Evolutionary conservation across 768 basidiomycete genomes (phyloP), one percentile per base, ranked within the genome.

Genomic region (Collybiopsis luxurians): DNA sequence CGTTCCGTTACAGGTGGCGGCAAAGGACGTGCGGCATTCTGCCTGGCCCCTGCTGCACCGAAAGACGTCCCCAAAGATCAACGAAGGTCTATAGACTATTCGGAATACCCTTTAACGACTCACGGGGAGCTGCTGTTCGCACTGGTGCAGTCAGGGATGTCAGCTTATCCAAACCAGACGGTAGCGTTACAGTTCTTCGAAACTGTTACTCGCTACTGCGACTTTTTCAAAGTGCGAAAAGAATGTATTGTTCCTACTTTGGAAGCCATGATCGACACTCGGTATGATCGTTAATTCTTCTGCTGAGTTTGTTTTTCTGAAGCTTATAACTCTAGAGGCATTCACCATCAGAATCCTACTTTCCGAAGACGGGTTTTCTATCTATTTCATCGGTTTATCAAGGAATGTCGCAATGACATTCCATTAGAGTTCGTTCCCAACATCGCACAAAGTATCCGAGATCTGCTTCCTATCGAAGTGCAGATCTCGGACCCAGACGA

Each of bases 151-250:
- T 91, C 92, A 23, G 86, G 89, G 31, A 85, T 98, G 53, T 85
- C 87, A 13, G 76, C 80, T 3, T 95, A 87, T 72, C 94, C 92
- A 5, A 89, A 95, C 71, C 85, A 86, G 28, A 79, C 86, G 12
- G 95, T 98, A 19, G 78, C 83, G 7, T 79, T 95, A 71, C 94
- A 96, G 66, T 95, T 92, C 70, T 98, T 98, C 61, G 97, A 99
- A 72, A 90, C 91, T 4, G 82, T 82, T 11, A 83, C 91, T n/a
- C 84, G 97, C 47, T 99, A 98, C 67, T 83, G 85, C 34, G 97
- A 98, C 64, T 98, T 99, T 70, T 98, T 98, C 85, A 94, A 91
- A 70, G 86, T 95, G 23, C 86, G 93, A 60, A 91, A 88, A 63
- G 90, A 92, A 56, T 92, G 87, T 63, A 91, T 98, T 52, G 77